These are phyloP conservation scores for Hyphodiscus sp. DNA, from an alignment of 2,329 filamentous ascomycete species.

Conservation along the genomic window DNA sequence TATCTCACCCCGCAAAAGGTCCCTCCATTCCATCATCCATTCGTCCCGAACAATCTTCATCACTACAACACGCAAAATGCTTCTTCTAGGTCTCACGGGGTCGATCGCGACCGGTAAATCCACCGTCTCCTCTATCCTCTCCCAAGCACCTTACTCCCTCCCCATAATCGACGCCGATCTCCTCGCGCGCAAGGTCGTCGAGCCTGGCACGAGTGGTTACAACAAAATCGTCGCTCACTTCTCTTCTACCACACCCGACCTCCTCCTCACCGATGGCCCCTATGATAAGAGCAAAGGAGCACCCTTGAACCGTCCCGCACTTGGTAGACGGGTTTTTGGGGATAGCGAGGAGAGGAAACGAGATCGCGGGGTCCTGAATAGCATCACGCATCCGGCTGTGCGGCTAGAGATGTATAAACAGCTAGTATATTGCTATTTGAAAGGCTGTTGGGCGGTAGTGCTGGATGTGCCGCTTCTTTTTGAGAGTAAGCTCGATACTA, in stretches of 20 bases:
- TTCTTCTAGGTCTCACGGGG: constrained; percentile 91
- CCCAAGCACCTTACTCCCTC: constrained; percentile 72
- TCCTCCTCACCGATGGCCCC: constrained; percentile 54
- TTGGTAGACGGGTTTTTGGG: constrained; percentile 84
- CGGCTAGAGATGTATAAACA: constrained; percentile 72
- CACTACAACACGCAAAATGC: constrained; percentile 48
- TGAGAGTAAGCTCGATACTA: constrained; percentile 76
- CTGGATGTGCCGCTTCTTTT: constrained; percentile 90
- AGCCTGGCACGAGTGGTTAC: constrained; percentile 84
- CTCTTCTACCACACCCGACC: constrained; percentile 72
- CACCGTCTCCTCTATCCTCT: constrained; percentile 81
- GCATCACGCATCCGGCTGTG: constrained; percentile 89
- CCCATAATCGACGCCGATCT: constrained; percentile 93
- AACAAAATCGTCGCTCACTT: constrained; percentile 77
- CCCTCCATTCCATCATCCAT: background rate
- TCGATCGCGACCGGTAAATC: constrained; percentile 98
- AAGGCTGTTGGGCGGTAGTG: constrained; percentile 80
- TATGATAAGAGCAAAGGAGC: constrained; percentile 55
- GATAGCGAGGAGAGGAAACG: constrained; percentile 59
- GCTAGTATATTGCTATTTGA: constrained; percentile 64
- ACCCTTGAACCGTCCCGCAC: constrained; percentile 76
- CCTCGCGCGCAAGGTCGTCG: constrained; percentile 86
- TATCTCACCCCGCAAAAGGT: background rate
- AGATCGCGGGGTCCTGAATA: constrained; percentile 74
- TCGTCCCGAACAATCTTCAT: background rate